Base-by-base conservation (phyloP, 1,284 basidiomycete species). In the Malassezia equina region DNA sequence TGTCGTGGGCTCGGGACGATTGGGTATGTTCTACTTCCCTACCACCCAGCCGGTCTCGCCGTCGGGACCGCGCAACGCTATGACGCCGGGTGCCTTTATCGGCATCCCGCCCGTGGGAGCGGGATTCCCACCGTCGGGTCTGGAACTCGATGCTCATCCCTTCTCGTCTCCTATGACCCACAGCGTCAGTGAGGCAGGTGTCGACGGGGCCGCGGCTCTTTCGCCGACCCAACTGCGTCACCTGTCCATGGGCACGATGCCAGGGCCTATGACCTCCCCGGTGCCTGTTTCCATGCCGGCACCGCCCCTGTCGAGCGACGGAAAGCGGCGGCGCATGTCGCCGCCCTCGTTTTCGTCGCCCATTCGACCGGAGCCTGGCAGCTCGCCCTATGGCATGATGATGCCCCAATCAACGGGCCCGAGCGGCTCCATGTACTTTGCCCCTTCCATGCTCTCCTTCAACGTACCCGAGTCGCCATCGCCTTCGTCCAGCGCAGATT, bases 261-360 rank as follows among this genome's bases (percentile, higher is more conserved):
- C 27, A 7, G 34, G 34, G 6, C 40, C 27, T 7, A 21, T 49
- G 23, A 25, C 29, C 15, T 50, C 52, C 9, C 40, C 47, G 1
- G 17, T 49, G 12, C 34, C 46, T 2, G 39, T 28, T 7, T 17
- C 13, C 12, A 23, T 33, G 15, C n/a, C n/a, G 7, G 28, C 19
- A 5, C 24, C 33, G 27, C 47, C 47, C 6, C 42, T 24, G 21
- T 46, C 42, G 21, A n/a, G 17, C 11, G 53, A 55, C 31, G 34
- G 53, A 31, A 55, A 55, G 33, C 53, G 53, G 21, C 40, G 53
- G 25, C 53, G 53, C 29, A 50, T 49, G 24, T 46, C 43, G 15
- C n/a, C 53, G 12, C 23, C 32, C 5, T 21, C 32, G 17, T 48
- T 48, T 17, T 24, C 23, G 5, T 39, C 46, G 33, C 46, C 46